Base-by-base conservation (phyloP, 2,329 filamentous ascomycete species). In the Arthroderma uncinatum region DNA sequence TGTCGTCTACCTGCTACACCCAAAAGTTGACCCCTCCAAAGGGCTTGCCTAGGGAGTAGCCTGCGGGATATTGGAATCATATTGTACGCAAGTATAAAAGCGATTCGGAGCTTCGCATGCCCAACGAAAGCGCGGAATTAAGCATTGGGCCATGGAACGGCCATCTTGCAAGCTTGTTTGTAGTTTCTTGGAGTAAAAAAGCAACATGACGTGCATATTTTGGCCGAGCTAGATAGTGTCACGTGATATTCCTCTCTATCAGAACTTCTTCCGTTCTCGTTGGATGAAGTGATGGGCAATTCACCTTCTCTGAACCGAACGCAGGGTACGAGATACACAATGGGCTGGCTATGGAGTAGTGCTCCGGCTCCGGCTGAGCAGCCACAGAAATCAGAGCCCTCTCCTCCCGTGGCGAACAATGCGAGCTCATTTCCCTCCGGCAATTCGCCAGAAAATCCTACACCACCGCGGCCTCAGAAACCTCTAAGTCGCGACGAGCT, bases 331-430 rank as follows among this genome's bases (percentile, higher is more conserved):
- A 36, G 1, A 23, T 23, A 9, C 61, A 65, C 57, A 56, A 78
- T 78, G 76, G 75, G 74, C 60, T 78, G 76, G 76, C 72, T 67
- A 65, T 76, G 72, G 71, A 68, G 59, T 52, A 30, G 28, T 28
- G 40, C 12, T 19, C 2, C 55, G 14, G 42, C 44, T 7, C 16
- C 47, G 42, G 28, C 37, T 14, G 34, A 53, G 50, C 19, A 25
- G 16, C 4, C 19, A 37, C 36, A 19, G 6, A 39, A 36, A 53
- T 16, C 30, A 3, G 50, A 53, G 10, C 19, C 30, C 2, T 53
- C 50, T 37, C 16, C 30, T 23, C 50, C 50, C 19, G 25, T 6
- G 34, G 34, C 21, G n/a, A 53, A 7, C 19, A 19, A 53, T 36
- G 33, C 30, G 21, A 23, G 6, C 14, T 1, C 50, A 33, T 21